Evolutionary conservation across 2,329 filamentous ascomycete species (phyloP).

Genomic region (Ophiocordyceps camponoti-leonardi): DNA sequence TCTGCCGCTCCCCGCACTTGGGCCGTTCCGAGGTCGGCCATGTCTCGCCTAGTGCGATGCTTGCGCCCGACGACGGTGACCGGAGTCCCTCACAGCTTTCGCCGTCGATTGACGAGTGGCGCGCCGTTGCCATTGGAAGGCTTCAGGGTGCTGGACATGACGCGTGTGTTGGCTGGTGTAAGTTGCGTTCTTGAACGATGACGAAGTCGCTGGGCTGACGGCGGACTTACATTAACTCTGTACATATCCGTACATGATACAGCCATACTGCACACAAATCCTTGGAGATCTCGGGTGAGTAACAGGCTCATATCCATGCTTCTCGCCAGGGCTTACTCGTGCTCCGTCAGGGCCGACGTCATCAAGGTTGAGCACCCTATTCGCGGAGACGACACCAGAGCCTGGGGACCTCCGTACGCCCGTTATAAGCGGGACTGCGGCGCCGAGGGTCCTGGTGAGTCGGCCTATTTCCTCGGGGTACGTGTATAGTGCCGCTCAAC

Average conservation of each 20-base stretch:
- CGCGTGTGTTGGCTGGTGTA: conserved; percentile 84
- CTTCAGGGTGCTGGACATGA: conserved; percentile 88
- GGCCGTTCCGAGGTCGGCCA: neutral
- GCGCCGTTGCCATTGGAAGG: conserved; percentile 55
- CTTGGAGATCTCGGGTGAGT: conserved; percentile 84
- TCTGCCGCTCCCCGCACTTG: neutral
- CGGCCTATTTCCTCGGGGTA: conserved; percentile 86
- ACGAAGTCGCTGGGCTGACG: neutral
- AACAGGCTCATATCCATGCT: neutral
- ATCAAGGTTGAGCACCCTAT: conserved; percentile 95
- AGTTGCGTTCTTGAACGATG: conserved; percentile 17
- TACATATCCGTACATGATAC: conserved; percentile 1
- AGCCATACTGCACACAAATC: conserved; percentile 97
- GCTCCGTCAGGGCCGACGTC: conserved; percentile 59
- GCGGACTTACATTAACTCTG: neutral
- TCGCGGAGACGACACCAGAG: conserved; percentile 81
- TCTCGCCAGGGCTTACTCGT: neutral
- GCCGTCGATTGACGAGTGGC: conserved; percentile 5
- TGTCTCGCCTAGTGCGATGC: conserved; percentile 3
- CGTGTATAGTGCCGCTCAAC: conserved; percentile 22
- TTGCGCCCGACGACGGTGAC: conserved; percentile 1
- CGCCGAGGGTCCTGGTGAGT: conserved; percentile 63
- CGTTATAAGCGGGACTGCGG: conserved; percentile 46
- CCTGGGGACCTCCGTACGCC: conserved; percentile 93
- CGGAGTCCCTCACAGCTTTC: neutral